A percentile compares a stretch with the other conserved stretches of the same genome.
phyloP scores from a whole-genome alignment of 1,284 basidiomycete species.

The Amylostereum chailletii region DNA sequence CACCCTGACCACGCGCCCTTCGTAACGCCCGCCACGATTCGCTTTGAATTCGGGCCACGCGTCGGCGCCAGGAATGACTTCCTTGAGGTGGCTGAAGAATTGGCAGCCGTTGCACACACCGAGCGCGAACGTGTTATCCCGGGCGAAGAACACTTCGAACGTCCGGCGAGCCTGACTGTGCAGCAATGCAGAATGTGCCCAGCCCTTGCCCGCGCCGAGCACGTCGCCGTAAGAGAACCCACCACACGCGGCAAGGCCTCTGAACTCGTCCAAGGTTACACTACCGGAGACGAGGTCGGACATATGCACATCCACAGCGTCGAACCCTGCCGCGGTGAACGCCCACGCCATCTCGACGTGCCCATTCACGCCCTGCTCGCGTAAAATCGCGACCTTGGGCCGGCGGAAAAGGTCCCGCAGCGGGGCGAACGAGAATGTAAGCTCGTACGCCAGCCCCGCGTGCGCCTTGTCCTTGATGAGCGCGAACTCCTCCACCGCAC shows the following conservation, averaged over 20 bases:
- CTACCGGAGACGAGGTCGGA: slow-evolving; percentile 82
- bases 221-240: slow-evolving; percentile 99
- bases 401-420: slow-evolving; percentile 33
- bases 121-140: slow-evolving; percentile 79
- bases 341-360: slow-evolving; percentile 99
- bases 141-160: slow-evolving; percentile 77
- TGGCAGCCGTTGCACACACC: slow-evolving; percentile 99
- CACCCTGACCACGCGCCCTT: slow-evolving; percentile 79
- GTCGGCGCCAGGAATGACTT: slow-evolving; percentile 82
- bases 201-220: slow-evolving; percentile 94
- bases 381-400: slow-evolving; percentile 90
- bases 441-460: slow-evolving; percentile 71
- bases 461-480: slow-evolving; percentile 63
- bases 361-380: slow-evolving; percentile 98
- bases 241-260: slow-evolving; percentile 90
- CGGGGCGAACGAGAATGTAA: slow-evolving; percentile 53
- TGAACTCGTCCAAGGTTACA: slow-evolving; percentile 62
- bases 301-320: slow-evolving; percentile 96
- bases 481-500: slow-evolving; percentile 78
- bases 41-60: slow-evolving; percentile 89
- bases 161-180: slow-evolving; percentile 67
- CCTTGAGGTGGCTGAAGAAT: slow-evolving; percentile 83
- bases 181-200: slow-evolving; percentile 91
- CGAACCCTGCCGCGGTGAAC: slow-evolving; percentile 89
- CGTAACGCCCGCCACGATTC: slow-evolving; percentile 87